Conservation (phyloP, 495 filamentous ascomycete genomes). For the Bathelium albidoporum region DNA sequence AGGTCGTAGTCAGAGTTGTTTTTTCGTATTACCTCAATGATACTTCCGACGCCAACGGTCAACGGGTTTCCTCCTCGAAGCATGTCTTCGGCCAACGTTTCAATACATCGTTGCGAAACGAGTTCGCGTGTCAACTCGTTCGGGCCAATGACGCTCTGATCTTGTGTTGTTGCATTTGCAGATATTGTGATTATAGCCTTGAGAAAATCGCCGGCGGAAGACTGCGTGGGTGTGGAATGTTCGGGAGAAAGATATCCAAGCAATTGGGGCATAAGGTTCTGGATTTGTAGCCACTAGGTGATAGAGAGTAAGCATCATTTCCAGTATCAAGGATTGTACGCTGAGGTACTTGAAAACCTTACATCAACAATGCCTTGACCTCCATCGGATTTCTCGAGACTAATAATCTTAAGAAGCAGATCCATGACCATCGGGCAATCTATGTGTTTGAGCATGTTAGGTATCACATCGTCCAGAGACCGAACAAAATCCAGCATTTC, state of each 20-base stretch:
- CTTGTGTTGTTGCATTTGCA: constrained; percentile 93
- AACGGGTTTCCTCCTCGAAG: constrained; percentile 86
- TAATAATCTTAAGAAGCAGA: constrained; percentile 92
- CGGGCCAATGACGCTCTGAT: constrained; percentile 93
- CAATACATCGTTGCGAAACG: constrained; percentile 77
- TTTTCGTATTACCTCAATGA: constrained; percentile 98
- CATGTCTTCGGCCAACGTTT: constrained; percentile 80
- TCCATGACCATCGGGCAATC: constrained; percentile 99
- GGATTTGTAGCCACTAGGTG: constrained; percentile 77
- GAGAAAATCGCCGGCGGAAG: constrained; percentile 92
- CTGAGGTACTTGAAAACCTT: constrained; percentile 30
- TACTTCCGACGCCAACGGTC: constrained; percentile 92
- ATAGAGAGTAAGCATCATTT: constrained; percentile 6
- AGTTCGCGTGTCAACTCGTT: constrained; percentile 94
- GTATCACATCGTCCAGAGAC: constrained; percentile 66
- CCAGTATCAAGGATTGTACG: not conserved
- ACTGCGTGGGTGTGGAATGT: constrained; percentile 77
- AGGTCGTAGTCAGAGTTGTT: constrained; percentile 99
- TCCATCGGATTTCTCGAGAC: constrained; percentile 82
- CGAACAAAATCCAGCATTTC: constrained; percentile 89
- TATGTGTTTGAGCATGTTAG: constrained; percentile 82
- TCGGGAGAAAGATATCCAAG: constrained; percentile 80
- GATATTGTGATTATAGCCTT: constrained; percentile 99
- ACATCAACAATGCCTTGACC: constrained; percentile 93
- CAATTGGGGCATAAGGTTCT: constrained; percentile 79